Conservation (phyloP, 345 rosid genomes). For the Salix brachista region DNA sequence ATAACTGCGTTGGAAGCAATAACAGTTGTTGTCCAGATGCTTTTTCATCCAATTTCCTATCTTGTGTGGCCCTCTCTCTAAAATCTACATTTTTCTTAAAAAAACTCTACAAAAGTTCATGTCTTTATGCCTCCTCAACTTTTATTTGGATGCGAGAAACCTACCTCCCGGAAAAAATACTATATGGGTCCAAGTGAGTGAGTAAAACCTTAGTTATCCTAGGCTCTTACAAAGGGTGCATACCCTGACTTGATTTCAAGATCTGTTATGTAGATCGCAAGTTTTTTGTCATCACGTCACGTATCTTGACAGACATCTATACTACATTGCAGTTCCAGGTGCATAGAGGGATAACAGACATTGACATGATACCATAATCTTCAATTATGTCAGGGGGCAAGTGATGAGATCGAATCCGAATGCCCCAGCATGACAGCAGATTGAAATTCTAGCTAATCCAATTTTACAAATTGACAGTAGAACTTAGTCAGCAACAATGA, state of each 20-base stretch:
- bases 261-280: fast-evolving
- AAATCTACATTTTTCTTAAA: background rate
- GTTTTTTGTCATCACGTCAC: too few species aligned
- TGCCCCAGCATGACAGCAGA: background rate
- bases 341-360: background rate
- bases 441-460: background rate
- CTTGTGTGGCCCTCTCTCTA: background rate
- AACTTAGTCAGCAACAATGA: background rate
- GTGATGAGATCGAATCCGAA: background rate
- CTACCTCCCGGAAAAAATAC: fast-evolving
- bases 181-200: fast-evolving
- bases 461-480: background rate
- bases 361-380: conserved; percentile 5
- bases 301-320: background rate
- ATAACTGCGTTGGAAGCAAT: background rate
- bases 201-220: fast-evolving
- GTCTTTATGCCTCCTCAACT: background rate
- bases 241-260: fast-evolving
- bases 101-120: background rate
- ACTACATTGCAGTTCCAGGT: background rate
- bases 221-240: fast-evolving
- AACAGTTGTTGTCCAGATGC: background rate
- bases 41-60: background rate
- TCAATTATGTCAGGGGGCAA: conserved; percentile 4
- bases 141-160: too few species aligned